Percentiles rank a stretch among this genome's conserved stretches.
phyloP scores from a whole-genome alignment of 1,284 basidiomycete genomes.

The Cystobasidium slooffiae region DNA sequence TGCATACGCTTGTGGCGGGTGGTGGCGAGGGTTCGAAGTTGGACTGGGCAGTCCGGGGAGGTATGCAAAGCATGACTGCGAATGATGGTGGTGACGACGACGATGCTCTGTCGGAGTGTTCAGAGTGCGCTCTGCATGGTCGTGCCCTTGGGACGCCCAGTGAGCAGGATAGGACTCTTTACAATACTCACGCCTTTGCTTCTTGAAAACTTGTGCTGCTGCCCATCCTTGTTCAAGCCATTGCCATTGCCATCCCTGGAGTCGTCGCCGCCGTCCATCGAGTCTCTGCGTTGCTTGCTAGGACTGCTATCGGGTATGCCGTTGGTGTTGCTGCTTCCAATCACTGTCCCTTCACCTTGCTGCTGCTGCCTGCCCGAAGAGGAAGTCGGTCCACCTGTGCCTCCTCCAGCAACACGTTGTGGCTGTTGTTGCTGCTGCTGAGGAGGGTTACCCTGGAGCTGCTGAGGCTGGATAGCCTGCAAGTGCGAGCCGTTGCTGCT shows the following conservation, averaged over 20 bases:
- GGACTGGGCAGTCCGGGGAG: neutral
- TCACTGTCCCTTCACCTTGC: neutral
- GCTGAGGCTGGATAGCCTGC: conserved; percentile 8
- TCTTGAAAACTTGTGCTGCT: conserved; percentile 39
- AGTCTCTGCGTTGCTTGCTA: conserved; percentile 2
- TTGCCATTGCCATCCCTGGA: conserved; percentile 10
- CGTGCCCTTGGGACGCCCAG: neutral
- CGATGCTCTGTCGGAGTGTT: no score
- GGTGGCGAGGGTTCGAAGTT: neutral
- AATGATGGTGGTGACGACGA: neutral
- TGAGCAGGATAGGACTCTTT: neutral
- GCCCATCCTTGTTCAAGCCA: conserved; percentile 15
- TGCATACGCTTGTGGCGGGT: neutral
- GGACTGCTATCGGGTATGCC: neutral
- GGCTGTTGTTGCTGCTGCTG: conserved; percentile 5
- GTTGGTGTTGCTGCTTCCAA: neutral
- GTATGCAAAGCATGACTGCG: neutral
- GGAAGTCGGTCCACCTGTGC: conserved; percentile 14
- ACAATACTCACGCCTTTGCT: conserved; percentile 38
- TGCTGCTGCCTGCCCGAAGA: conserved; percentile 28
- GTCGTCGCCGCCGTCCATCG: conserved; percentile 10
- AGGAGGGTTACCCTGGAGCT: conserved; percentile 2
- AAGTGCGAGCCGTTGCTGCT: conserved; percentile 2
- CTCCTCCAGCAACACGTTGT: neutral
- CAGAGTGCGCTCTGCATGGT: neutral